Evolutionary conservation across 106 monocot species (phyloP).

Genomic region (Phalaenopsis aphrodite): DNA sequence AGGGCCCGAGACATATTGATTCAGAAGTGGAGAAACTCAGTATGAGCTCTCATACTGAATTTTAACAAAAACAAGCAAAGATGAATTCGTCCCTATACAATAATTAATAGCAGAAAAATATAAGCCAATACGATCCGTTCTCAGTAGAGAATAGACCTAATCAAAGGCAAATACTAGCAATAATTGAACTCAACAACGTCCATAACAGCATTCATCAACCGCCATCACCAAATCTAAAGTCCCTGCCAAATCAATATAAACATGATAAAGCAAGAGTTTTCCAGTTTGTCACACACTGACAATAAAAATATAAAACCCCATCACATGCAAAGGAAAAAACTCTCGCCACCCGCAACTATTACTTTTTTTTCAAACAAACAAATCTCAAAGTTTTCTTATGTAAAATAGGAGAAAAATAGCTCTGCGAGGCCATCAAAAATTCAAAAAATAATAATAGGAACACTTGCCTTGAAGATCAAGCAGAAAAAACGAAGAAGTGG

Average conservation of each 20-base stretch:
- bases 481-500: not conserved
- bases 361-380: not conserved
- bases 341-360: not conserved
- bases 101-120: not conserved
- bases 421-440: not conserved
- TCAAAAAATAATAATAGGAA: not conserved
- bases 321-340: not conserved
- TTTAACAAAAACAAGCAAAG: too few species aligned
- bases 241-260: not conserved
- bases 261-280: not conserved
- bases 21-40: too few species aligned
- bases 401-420: too few species aligned
- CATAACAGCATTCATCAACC: not conserved
- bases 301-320: too few species aligned
- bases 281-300: not conserved
- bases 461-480: not conserved
- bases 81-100: too few species aligned
- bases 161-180: not conserved
- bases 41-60: too few species aligned
- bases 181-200: not conserved
- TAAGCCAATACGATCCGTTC: not conserved
- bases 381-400: not conserved
- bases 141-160: not conserved
- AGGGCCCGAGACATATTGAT: too few species aligned
- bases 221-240: not conserved